phyloP scores from a whole-genome alignment of 2,329 filamentous ascomycete genomes.

The Podosphaera xanthii region DNA sequence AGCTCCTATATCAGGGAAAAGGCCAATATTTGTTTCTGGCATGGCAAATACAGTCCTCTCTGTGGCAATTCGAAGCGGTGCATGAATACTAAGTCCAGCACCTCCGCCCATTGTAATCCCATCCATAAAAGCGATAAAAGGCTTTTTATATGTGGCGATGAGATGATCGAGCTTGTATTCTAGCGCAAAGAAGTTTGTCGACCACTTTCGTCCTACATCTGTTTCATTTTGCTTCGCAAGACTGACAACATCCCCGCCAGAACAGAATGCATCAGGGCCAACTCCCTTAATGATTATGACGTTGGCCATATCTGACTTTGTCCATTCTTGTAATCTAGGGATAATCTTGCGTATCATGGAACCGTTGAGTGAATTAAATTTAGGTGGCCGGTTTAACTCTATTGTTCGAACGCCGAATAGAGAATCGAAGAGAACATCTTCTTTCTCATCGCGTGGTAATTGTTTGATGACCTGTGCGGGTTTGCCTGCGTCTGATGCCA shows the following conservation, averaged over 20 bases:
- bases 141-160: conserved; percentile 83
- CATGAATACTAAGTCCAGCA: conserved; percentile 82
- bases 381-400: conserved; percentile 79
- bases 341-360: conserved; percentile 94
- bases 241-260: conserved; percentile 70
- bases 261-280: conserved; percentile 69
- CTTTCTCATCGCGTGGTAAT: conserved; percentile 40
- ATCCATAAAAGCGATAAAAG: conserved; percentile 89
- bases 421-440: conserved; percentile 84
- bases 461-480: conserved; percentile 13
- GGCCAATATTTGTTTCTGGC: conserved; percentile 95
- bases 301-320: conserved; percentile 83
- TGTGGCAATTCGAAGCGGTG: conserved; percentile 87
- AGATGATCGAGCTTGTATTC: conserved; percentile 95
- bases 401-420: conserved; percentile 77
- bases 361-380: conserved; percentile 76
- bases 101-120: conserved; percentile 97
- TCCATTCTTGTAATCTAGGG: conserved; percentile 76
- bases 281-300: conserved; percentile 80
- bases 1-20: conserved; percentile 94
- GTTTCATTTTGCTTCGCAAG: conserved; percentile 53
- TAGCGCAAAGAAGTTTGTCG: conserved; percentile 68
- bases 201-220: conserved; percentile 46
- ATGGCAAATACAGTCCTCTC: conserved; percentile 92
- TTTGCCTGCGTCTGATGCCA: neutral